These are phyloP conservation scores for Sclerotiophoma versabilis DNA, from an alignment of 2,329 filamentous ascomycete species.

Conservation along the genomic window DNA sequence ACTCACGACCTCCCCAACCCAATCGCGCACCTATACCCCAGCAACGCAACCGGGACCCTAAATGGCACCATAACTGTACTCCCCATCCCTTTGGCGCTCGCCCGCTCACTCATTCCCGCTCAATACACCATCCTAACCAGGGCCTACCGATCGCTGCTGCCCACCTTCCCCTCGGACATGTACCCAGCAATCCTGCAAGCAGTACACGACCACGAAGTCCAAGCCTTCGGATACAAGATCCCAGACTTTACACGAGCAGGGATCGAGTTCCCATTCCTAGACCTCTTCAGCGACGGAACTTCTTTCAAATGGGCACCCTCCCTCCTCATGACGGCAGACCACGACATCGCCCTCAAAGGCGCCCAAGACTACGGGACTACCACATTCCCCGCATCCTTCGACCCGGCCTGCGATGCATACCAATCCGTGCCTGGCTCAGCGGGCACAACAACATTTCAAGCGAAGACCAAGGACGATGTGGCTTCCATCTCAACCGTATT, in stretches of 20 bases:
- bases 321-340: constrained; percentile 56
- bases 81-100: constrained; percentile 58
- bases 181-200: constrained; percentile 63
- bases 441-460: constrained; percentile 29
- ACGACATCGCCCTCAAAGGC: constrained; percentile 55
- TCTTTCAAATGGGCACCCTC: constrained; percentile 61
- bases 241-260: constrained; percentile 59
- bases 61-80: constrained; percentile 63
- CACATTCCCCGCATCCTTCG: constrained; percentile 53
- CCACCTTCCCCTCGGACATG: constrained; percentile 58
- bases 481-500: constrained; percentile 28
- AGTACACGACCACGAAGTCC: constrained; percentile 61
- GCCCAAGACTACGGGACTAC: constrained; percentile 57
- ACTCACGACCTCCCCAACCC: constrained; percentile 55
- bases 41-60: constrained; percentile 59
- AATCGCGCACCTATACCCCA: constrained; percentile 56
- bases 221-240: constrained; percentile 52
- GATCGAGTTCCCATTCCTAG: constrained; percentile 64
- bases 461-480: constrained; percentile 19
- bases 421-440: background rate
- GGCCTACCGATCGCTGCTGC: constrained; percentile 58
- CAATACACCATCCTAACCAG: constrained; percentile 59
- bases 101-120: constrained; percentile 57
- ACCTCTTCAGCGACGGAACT: constrained; percentile 59
- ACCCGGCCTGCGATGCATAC: constrained; percentile 61